Base-by-base conservation (phyloP, 768 basidiomycete species). In the Gloeophyllum trabeum region DNA sequence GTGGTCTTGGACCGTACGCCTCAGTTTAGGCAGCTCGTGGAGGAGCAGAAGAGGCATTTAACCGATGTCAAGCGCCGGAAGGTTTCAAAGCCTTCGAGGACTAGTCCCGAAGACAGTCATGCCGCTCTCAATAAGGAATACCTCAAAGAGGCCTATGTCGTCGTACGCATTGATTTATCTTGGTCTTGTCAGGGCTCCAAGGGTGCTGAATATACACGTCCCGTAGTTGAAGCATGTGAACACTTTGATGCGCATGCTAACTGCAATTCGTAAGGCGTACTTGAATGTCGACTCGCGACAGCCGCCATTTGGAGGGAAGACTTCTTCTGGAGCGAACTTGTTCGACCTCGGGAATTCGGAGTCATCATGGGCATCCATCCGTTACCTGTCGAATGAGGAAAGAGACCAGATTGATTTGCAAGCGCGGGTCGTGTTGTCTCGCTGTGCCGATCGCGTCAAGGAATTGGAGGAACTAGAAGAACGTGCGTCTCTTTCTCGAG, bases 331-430 rank as follows among this genome's bases (percentile, higher is more conserved):
- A 70, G 73, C 35, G 71, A 57, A 35, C 61, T 86, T 42, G 80
- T 88, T 62, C 53, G 86, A 10, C 61, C 53, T 36, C 62, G 55
- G 19, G 64, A 63, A 16, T 43, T 46, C 14, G 47, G 44, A 41
- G 56, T 71, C 37, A 61, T 63, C 69, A 46, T 87, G 82, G 83
- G 59, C 69, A 14, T 71, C 72, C 41, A 66, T 88, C 40, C 76
- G 74, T 47, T 66, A 81, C 52, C 71, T 99, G 4, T 78, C 79
- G 6, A 92, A 97, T 55, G 79, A 88, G 48, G 93, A 99, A 59
- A 71, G 93, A 46, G 93, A 97, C 62, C 90, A 96, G 63, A 87
- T 99, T 41, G 96, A 99, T 69, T 64, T 92, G 46, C 86, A 94
- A 56, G 84, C 89, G 24, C 81, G 85, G 49, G 73, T 90, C 52